A percentile compares a stretch with the other conserved stretches of the same genome.
Evolutionary conservation across 805 yeast genomes (phyloP).

Genomic region (Starmerella vaccinii): DNA sequence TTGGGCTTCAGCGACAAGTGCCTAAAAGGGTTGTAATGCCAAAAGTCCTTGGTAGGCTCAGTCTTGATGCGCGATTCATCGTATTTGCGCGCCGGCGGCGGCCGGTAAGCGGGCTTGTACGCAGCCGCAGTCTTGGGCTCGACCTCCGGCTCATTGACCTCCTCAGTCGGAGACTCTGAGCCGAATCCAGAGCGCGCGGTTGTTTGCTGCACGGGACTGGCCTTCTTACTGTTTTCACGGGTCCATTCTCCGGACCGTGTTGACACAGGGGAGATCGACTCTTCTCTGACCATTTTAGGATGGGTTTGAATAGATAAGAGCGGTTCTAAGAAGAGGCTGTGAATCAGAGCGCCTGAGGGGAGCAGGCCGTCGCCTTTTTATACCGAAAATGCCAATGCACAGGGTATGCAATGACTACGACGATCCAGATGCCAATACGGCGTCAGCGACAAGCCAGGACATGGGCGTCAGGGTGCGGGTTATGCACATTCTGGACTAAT

Average conservation of each 20-base stretch:
- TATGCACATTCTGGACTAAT: neutral
- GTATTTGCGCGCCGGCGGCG: neutral
- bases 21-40: neutral
- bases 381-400: neutral
- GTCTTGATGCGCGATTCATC: neutral
- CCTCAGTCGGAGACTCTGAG: neutral
- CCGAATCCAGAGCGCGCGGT: neutral
- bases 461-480: neutral
- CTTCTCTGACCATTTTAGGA: neutral
- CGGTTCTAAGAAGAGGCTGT: neutral
- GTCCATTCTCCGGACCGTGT: neutral
- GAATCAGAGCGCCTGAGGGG: no score
- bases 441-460: neutral
- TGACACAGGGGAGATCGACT: neutral
- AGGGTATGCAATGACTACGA: neutral
- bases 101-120: neutral
- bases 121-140: neutral
- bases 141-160: neutral
- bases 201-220: neutral
- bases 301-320: neutral
- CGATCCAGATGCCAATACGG: neutral
- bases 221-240: neutral
- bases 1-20: slow-evolving; percentile 11
- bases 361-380: neutral
- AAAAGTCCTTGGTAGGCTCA: neutral